Percentiles rank a stretch among this genome's conserved stretches.
These are phyloP conservation scores for Pseudogymnoascus sp. DNA, from an alignment of 2,329 filamentous ascomycete species.

Conservation along the genomic window DNA sequence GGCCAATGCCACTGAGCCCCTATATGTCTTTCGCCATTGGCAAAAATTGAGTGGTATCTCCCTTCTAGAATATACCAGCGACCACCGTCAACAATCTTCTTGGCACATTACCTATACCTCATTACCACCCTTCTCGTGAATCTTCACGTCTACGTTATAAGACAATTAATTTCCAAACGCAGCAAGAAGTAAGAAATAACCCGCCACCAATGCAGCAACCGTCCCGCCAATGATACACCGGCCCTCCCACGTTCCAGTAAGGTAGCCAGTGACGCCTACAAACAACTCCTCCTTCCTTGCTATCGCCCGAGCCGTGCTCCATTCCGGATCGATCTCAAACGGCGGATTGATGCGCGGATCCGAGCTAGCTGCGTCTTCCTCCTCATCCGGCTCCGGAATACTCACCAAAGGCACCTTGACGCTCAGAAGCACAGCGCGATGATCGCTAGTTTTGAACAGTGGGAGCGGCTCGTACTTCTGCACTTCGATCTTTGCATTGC, in stretches of 20 bases:
- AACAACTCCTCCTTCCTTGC: constrained; percentile 54
- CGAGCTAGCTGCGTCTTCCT: constrained; percentile 24
- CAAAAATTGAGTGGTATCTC: not conserved
- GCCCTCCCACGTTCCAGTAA: constrained; percentile 30
- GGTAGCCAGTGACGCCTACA: constrained; percentile 49
- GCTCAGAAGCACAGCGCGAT: constrained; percentile 74
- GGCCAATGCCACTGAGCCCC: not conserved
- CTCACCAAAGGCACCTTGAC: constrained; percentile 55
- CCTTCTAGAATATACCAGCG: not conserved
- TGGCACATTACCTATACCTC: not conserved
- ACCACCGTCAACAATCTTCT: not conserved
- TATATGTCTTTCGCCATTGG: not conserved
- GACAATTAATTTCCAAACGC: constrained; percentile 17
- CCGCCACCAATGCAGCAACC: constrained; percentile 25
- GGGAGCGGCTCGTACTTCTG: constrained; percentile 68
- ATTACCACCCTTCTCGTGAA: not conserved
- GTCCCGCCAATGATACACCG: constrained; percentile 27
- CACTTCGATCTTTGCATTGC: constrained; percentile 46
- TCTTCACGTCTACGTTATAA: not conserved
- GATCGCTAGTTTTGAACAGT: constrained; percentile 76
- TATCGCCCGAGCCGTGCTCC: constrained; percentile 45
- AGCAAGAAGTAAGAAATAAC: constrained; percentile 25
- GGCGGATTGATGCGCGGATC: constrained; percentile 43
- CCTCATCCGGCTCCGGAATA: constrained; percentile 32
- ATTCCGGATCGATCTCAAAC: constrained; percentile 51